Percentiles rank a stretch among this genome's conserved stretches.
These are phyloP conservation scores for Punica granatum DNA, from an alignment of 345 rosid genomes.

Conservation along the genomic window DNA sequence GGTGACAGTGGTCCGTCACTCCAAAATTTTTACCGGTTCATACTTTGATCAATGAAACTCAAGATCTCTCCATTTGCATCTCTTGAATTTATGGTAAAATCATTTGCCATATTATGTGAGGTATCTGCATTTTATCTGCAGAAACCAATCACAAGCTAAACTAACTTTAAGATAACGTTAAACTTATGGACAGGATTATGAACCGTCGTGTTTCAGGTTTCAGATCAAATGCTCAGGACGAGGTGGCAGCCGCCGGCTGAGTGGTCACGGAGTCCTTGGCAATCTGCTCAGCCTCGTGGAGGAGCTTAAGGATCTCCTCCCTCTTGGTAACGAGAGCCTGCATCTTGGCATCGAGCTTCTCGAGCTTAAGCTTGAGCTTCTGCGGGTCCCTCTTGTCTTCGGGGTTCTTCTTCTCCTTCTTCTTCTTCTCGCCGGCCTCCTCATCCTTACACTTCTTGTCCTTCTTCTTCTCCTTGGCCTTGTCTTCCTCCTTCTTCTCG, in stretches of 20 bases:
- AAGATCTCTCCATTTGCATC: not conserved
- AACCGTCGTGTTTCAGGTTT: not conserved
- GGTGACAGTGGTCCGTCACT: too few relatives aligned
- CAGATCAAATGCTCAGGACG: not conserved
- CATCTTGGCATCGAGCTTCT: conserved; percentile 60
- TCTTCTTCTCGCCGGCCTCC: conserved; percentile 32
- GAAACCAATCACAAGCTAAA: not conserved
- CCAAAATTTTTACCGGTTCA: too few relatives aligned
- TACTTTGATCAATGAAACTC: not conserved
- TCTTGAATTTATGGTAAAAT: not conserved
- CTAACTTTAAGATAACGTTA: not conserved
- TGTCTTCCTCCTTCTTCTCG: conserved; percentile 23
- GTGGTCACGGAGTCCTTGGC: conserved; percentile 7
- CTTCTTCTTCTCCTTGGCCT: conserved; percentile 21
- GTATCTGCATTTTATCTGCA: not conserved
- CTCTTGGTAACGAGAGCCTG: conserved; percentile 43
- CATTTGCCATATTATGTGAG: not conserved
- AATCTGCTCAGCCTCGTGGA: conserved; percentile 30
- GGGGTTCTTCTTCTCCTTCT: conserved; percentile 40
- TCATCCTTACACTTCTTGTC: conserved; percentile 21
- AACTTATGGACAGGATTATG: not conserved
- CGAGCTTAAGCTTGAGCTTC: conserved; percentile 52
- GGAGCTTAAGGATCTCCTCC: conserved; percentile 42
- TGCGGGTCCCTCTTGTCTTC: conserved; percentile 64
- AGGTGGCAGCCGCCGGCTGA: conserved; percentile 1